Evolutionary conservation across 2,329 filamentous ascomycete species (phyloP), one percentile per base, ranked within the genome.

Genomic region (Cladophialophora chaetospira): DNA sequence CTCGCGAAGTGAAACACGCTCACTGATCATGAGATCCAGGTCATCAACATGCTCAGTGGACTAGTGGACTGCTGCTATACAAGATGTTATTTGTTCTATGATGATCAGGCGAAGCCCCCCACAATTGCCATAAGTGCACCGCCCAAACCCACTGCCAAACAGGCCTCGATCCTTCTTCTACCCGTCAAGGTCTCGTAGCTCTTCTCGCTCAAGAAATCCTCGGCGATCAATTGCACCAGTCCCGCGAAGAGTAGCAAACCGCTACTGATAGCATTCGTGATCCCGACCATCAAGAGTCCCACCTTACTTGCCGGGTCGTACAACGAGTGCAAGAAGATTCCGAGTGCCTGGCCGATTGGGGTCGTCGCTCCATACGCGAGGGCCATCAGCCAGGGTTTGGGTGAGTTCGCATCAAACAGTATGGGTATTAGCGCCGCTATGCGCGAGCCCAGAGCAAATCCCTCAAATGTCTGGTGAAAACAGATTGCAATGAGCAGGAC

Each of bases 391-490:
- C 83, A 95, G 0, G 94, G 93, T 45, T 88, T 88, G 1, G 83
- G 74, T 0, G 89, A 93, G 2, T 81, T 81, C 13, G 81, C 81
- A 0, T 88, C 83, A 67, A 97, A 96, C 11, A 70, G 70, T 53
- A 71, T 71, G 1, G 77, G 76, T 17, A 88, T 85, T 25, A 96
- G 84, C 8, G 88, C 88, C 0, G 90, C 88, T 66, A 96, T 96
- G 56, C 91, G 88, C 40, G 88, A 88, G 5, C 91, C 91, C 3
- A 96, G 82, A 0, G 91, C 91, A 11, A 96, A 84, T 1, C 91
- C 91, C 74, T 96, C 91, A 63, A 96, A 96, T 1, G 88, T 91
- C 74, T 96, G 88, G 68, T 94, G 89, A 72, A 93, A 92, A 63
- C 83, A 85, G 61, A 94, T 91, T 47, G 89, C 89, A 26, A 92